A percentile compares a stretch with the other conserved stretches of the same genome.
Conservation (phyloP, 2,329 filamentous ascomycete genomes). For the Colletotrichum musicola region DNA sequence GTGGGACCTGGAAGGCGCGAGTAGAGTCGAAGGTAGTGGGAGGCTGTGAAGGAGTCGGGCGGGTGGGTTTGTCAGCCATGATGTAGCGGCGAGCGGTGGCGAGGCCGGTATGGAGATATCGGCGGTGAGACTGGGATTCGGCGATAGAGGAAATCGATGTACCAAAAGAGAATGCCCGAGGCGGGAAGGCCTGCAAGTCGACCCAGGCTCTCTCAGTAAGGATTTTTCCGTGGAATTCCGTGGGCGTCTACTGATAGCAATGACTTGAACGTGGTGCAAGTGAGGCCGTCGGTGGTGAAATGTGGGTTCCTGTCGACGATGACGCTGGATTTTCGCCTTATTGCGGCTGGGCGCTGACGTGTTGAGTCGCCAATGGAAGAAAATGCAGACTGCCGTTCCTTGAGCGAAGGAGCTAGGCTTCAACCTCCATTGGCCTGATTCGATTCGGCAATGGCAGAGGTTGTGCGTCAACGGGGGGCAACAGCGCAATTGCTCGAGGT, state of each 20-base stretch:
- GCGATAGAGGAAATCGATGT: conserved; percentile 29
- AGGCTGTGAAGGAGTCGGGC: conserved; percentile 41
- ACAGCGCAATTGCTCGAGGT: background rate
- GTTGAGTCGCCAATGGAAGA: conserved; percentile 22
- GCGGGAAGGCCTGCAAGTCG: background rate
- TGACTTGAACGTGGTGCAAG: conserved; percentile 18
- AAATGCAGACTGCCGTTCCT: conserved; percentile 17
- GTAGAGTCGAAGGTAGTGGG: conserved; percentile 48
- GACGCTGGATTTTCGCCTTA: conserved; percentile 27
- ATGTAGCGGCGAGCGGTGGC: conserved; percentile 35
- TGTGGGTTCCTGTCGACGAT: conserved; percentile 26
- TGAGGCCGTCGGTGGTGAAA: background rate
- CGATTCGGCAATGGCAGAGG: conserved; percentile 8
- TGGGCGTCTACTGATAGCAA: no score
- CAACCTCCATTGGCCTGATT: conserved; percentile 25
- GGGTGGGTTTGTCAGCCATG: conserved; percentile 40
- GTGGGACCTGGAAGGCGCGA: conserved; percentile 2
- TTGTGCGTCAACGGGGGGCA: conserved; percentile 10
- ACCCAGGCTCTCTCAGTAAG: no score
- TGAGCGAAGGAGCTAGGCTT: background rate
- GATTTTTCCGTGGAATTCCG: no score
- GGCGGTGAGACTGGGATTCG: conserved; percentile 34
- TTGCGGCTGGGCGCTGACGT: conserved; percentile 27
- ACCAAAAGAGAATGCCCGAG: conserved; percentile 11
- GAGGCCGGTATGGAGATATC: conserved; percentile 38